Evolutionary conservation across 352 stramenopile genomes (phyloP), one percentile per base, ranked within the genome.

Genomic region (Phytopythium vexans): DNA sequence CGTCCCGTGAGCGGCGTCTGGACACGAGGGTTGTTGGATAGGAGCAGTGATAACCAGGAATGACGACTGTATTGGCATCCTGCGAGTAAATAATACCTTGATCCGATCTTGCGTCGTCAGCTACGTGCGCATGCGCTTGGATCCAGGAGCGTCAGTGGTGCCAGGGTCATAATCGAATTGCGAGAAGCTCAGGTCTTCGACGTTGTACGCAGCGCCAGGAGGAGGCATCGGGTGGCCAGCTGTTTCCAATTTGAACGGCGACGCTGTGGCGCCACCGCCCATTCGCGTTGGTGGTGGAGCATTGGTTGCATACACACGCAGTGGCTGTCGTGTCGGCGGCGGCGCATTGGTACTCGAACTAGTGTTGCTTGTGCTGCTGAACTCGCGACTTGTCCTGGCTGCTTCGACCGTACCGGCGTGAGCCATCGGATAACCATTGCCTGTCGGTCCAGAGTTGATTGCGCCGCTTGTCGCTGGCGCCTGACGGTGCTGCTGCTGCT

Each of bases 91-190:
- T 27, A 27, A 27, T 27, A 27, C 21, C 21, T 27, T 27, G 21
- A 27, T 27, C 21, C 21, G 21, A 27, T 27, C 21, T 27, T 27
- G 21, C 21, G 21, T 27, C 21, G 21, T 27, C 21, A 27, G n/a
- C 62, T 53, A 81, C 4, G 57, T 61, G 1, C 75, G 63, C 70
- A 87, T 75, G 32, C 66, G 66, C 34, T 84, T 87, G 31, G 62
- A 35, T 31, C 49, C 49, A 33, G 64, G 59, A 31, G 40, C 53
- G 21, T 58, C 58, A 31, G 62, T 56, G 12, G 21, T 44, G 39
- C 66, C 61, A 7, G 80, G 80, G 54, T 94, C 78, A 49, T 77
- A 94, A 49, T 94, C 84, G 54, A 94, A 94, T 44, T 94, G 84
- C 6, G 84, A 94, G 16, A 89, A 61, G 57, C 84, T 90, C 8